Evolutionary conservation across 1,139 yeast species (phyloP).

Genomic region (Pichia terricola): DNA sequence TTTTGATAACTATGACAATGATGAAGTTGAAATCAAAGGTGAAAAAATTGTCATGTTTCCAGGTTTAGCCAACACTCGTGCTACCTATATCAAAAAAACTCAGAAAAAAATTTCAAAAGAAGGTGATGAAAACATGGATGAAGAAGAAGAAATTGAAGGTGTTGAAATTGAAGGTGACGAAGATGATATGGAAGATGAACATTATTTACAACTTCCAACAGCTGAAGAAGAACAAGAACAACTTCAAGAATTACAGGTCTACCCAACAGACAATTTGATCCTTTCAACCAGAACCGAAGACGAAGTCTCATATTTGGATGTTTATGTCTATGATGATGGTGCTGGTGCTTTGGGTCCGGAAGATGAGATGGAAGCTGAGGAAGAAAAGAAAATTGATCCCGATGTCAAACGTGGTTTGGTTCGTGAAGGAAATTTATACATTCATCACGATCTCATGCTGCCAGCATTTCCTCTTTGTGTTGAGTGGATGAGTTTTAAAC

Average conservation of each 20-base stretch:
- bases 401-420: slow-evolving; percentile 62
- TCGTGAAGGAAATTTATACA: slow-evolving; percentile 70
- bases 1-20: slow-evolving; percentile 75
- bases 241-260: slow-evolving; percentile 73
- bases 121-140: slow-evolving; percentile 40
- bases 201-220: slow-evolving; percentile 67
- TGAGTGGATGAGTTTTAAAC: slow-evolving; percentile 83
- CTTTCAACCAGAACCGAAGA: slow-evolving; percentile 94
- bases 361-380: slow-evolving; percentile 44
- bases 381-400: slow-evolving; percentile 51
- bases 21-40: slow-evolving; percentile 35
- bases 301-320: slow-evolving; percentile 85
- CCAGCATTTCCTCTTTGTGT: slow-evolving; percentile 96
- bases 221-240: slow-evolving; percentile 61
- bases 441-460: slow-evolving; percentile 93
- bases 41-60: slow-evolving; percentile 57
- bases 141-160: slow-evolving; percentile 35
- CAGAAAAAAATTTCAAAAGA: slow-evolving; percentile 7
- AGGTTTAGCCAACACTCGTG: slow-evolving; percentile 49
- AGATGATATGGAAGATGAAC: slow-evolving; percentile 31
- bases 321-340: slow-evolving; percentile 91
- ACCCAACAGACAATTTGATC: slow-evolving; percentile 83
- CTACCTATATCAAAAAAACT: slow-evolving; percentile 28
- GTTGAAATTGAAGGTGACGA: slow-evolving; percentile 27
- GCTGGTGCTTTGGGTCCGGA: slow-evolving; percentile 57